Percentiles rank a stretch among this genome's conserved stretches.
Evolutionary conservation across 495 filamentous ascomycete genomes (phyloP).

Genomic region (Cryomyces minteri): DNA sequence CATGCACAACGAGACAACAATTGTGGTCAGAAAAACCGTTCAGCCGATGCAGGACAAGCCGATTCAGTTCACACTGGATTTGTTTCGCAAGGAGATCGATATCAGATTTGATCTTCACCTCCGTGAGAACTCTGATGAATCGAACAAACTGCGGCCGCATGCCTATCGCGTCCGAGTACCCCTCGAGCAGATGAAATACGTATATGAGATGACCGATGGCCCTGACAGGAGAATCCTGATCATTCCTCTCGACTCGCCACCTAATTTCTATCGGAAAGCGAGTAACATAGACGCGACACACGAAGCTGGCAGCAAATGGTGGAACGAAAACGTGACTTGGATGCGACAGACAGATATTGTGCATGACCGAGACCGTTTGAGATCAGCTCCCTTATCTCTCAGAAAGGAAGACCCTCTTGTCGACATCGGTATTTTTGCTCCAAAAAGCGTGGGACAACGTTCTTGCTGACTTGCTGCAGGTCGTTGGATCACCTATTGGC

Average conservation of each 20-base stretch:
- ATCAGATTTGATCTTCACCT: constrained; percentile 10
- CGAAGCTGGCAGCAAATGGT: constrained; percentile 25
- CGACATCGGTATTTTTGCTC: constrained; percentile 46
- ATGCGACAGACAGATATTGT: constrained; percentile 54
- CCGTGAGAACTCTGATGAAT: not conserved
- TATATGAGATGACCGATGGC: constrained; percentile 28
- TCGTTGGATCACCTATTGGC: constrained; percentile 50
- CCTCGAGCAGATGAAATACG: constrained; percentile 38
- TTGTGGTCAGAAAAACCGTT: constrained; percentile 31
- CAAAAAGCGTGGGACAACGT: constrained; percentile 1
- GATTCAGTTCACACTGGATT: constrained; percentile 16
- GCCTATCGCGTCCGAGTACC: constrained; percentile 38
- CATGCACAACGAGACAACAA: constrained; percentile 22
- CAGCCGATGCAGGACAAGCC: not conserved
- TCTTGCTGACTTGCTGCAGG: constrained; percentile 16
- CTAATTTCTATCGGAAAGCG: constrained; percentile 41
- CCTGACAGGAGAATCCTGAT: constrained; percentile 25
- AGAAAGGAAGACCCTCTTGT: constrained; percentile 38
- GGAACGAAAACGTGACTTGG: constrained; percentile 57
- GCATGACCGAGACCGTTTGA: constrained; percentile 24
- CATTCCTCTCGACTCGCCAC: constrained; percentile 44
- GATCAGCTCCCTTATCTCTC: constrained; percentile 29
- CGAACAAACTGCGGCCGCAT: not conserved
- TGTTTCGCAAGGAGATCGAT: constrained; percentile 15
- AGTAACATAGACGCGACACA: constrained; percentile 22